Conservation (phyloP, 2,329 filamentous ascomycete genomes). For the Alternaria sp. region DNA sequence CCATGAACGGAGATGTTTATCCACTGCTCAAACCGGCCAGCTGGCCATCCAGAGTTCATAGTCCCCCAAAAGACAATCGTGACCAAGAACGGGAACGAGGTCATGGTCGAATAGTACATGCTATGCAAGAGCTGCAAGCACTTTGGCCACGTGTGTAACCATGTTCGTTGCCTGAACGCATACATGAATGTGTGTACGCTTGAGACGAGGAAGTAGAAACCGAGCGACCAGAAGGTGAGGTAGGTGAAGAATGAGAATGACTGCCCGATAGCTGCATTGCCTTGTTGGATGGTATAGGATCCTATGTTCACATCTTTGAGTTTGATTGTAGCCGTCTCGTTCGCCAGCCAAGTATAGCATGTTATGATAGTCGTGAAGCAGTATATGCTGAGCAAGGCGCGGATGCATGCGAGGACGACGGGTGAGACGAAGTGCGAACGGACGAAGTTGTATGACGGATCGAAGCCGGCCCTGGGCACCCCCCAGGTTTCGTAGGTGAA, state of each 20-base stretch:
- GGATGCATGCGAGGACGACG: constrained; percentile 62
- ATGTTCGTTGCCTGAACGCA: constrained; percentile 35
- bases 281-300: constrained; percentile 64
- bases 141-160: constrained; percentile 44
- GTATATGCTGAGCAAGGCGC: constrained; percentile 63
- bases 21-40: constrained; percentile 49
- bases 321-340: constrained; percentile 21
- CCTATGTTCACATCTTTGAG: constrained; percentile 35
- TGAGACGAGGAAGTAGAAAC: constrained; percentile 75
- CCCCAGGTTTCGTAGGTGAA: constrained; percentile 29
- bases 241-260: constrained; percentile 82
- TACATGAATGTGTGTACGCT: constrained; percentile 73
- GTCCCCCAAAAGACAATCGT: constrained; percentile 50
- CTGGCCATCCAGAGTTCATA: constrained; percentile 52
- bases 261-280: constrained; percentile 62
- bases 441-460: constrained; percentile 66
- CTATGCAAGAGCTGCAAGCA: constrained; percentile 42
- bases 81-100: constrained; percentile 48
- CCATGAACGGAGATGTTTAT: constrained; percentile 73
- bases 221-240: constrained; percentile 79
- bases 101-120: constrained; percentile 47
- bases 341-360: constrained; percentile 64
- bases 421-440: constrained; percentile 80
- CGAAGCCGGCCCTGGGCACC: constrained; percentile 36
- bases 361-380: constrained; percentile 71